Conservation (phyloP, 257 asterid species). For the Verbena officinalis region DNA sequence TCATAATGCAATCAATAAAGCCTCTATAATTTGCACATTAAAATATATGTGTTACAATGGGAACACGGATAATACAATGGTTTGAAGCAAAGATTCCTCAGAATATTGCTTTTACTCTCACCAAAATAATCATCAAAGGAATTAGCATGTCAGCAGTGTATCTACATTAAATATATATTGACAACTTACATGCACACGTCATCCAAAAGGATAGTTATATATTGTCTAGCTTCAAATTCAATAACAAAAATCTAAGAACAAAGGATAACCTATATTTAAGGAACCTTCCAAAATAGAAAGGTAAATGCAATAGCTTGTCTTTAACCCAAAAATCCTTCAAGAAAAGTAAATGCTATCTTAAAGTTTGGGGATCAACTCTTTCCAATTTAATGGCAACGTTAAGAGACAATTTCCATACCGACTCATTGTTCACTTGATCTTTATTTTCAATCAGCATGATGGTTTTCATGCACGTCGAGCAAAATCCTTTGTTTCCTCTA, state of each 20-base stretch:
- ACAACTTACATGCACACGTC: constrained; percentile 4
- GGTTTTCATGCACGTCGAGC: constrained; percentile 87
- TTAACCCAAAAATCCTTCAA: background rate
- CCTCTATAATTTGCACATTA: constrained; percentile 5
- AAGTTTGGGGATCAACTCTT: constrained; percentile 10
- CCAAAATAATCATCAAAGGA: constrained; percentile 4
- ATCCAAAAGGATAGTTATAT: background rate
- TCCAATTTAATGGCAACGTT: constrained; percentile 10
- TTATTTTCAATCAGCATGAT: constrained; percentile 87
- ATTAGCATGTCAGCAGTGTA: background rate
- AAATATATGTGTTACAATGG: background rate
- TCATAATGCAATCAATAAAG: constrained; percentile 12
- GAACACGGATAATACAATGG: background rate
- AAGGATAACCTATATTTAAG: background rate
- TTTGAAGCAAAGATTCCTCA: constrained; percentile 17
- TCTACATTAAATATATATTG: constrained; percentile 12
- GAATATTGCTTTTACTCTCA: constrained; percentile 2
- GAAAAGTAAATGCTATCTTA: too few species aligned
- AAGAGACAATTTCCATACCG: constrained; percentile 53
- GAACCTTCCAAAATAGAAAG: constrained; percentile 10
- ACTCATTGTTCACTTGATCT: constrained; percentile 64
- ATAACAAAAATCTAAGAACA: background rate
- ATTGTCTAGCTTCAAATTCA: constrained; percentile 13
- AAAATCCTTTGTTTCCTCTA: constrained; percentile 88
- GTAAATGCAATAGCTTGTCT: constrained; percentile 12